Percentiles rank a stretch among this genome's conserved stretches.
Evolutionary conservation across 208 protist genomes (phyloP).

Genomic region (Acanthamoeba healyi): DNA sequence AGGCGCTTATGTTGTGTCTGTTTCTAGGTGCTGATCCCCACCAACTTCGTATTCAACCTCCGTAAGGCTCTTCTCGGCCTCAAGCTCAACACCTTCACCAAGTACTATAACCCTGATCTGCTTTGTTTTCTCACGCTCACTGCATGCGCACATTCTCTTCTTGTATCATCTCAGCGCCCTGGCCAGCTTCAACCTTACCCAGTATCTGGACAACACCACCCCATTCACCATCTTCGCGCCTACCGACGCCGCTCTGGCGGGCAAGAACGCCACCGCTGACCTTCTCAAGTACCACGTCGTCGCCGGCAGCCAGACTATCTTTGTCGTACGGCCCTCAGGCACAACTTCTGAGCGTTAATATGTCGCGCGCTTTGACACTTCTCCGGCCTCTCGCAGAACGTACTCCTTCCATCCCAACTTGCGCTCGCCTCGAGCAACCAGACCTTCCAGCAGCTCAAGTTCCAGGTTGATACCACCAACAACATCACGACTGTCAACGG

Average conservation of each 20-base stretch:
- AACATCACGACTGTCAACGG: slow-evolving; percentile 42
- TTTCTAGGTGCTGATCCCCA: slow-evolving; percentile 12
- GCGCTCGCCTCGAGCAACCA: background rate
- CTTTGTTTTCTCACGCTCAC: background rate
- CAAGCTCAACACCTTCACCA: background rate
- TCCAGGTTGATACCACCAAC: background rate
- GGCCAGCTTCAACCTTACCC: background rate
- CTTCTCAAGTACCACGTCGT: background rate
- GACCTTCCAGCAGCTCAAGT: background rate
- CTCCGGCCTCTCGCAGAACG: background rate
- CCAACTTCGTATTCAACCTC: slow-evolving; percentile 6
- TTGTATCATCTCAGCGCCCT: background rate
- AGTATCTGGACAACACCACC: background rate
- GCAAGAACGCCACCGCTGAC: background rate
- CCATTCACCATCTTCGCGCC: slow-evolving; percentile 26
- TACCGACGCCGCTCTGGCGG: background rate
- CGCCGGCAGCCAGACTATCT: background rate
- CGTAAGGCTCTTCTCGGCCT: slow-evolving; percentile 57
- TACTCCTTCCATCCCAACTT: background rate
- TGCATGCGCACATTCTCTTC: background rate
- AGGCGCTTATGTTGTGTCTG: background rate
- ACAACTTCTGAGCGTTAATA: no score
- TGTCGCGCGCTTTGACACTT: no score
- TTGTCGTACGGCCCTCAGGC: background rate
- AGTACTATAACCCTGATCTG: background rate